Conservation (phyloP, 2,329 filamentous ascomycete species). For the Alternaria ethzedia region DNA sequence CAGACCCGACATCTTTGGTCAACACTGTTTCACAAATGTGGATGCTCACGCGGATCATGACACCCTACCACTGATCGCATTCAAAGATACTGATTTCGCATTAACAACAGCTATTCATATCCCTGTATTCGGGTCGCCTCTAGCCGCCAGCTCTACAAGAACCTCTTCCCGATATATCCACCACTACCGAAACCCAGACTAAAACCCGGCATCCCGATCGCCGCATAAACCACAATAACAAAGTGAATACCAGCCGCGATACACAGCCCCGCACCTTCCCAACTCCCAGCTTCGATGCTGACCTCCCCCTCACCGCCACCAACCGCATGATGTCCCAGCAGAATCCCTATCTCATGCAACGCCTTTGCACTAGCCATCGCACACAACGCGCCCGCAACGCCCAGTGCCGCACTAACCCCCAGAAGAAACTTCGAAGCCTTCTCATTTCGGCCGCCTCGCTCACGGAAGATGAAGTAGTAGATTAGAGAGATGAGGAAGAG, state of each 20-base stretch:
- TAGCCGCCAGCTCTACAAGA: neutral
- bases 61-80: neutral
- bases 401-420: constrained; percentile 4
- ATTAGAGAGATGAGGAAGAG: neutral
- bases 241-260: constrained; percentile 8
- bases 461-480: constrained; percentile 2
- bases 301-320: neutral
- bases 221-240: constrained; percentile 2
- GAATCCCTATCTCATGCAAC: neutral
- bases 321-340: constrained; percentile 1
- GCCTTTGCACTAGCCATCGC: constrained; percentile 5
- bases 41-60: neutral
- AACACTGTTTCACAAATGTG: neutral
- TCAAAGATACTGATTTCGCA: neutral
- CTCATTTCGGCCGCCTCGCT: constrained; percentile 2
- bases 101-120: neutral
- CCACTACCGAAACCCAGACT: neutral
- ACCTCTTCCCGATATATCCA: neutral
- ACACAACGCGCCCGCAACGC: constrained; percentile 6
- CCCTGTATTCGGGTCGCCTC: too few species aligned
- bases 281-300: neutral
- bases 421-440: constrained; percentile 2
- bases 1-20: constrained; percentile 13
- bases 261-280: constrained; percentile 4
- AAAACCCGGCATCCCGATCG: constrained; percentile 2